Evolutionary conservation across 345 rosid genomes (phyloP).

Genomic region (Lumnitzera littorea): DNA sequence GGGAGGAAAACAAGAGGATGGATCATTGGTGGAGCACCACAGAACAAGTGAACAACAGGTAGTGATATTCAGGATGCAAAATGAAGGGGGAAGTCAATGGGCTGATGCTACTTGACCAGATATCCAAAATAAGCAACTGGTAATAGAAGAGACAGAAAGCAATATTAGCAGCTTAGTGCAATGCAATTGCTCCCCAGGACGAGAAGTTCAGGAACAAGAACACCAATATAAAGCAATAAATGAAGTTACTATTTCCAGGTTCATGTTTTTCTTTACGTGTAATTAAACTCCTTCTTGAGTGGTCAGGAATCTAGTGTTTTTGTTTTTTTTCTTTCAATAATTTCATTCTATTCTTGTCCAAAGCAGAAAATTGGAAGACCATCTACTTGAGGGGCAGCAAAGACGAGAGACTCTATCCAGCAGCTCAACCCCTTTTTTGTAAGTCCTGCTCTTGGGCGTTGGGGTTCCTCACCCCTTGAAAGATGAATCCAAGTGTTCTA

Average conservation of each 20-base stretch:
- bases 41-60: not conserved
- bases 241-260: not conserved
- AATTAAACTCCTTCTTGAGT: no score
- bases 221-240: constrained; percentile 2
- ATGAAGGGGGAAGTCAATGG: not conserved
- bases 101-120: not conserved
- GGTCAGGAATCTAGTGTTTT: no score
- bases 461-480: constrained; percentile 8
- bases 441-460: not conserved
- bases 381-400: not conserved
- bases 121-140: no score
- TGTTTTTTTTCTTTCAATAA: no score
- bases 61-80: not conserved
- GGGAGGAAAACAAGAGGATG: not conserved
- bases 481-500: constrained; percentile 4
- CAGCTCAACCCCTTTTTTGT: not conserved
- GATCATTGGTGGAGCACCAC: not conserved
- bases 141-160: no score
- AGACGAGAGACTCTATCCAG: not conserved
- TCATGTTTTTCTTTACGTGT: no score
- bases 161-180: not conserved
- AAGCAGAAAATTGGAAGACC: no score
- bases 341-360: no score
- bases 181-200: not conserved
- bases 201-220: no score